Base-by-base conservation (phyloP, 192 early-diverging fungal genomes). In the Umbelopsis sp. region DNA sequence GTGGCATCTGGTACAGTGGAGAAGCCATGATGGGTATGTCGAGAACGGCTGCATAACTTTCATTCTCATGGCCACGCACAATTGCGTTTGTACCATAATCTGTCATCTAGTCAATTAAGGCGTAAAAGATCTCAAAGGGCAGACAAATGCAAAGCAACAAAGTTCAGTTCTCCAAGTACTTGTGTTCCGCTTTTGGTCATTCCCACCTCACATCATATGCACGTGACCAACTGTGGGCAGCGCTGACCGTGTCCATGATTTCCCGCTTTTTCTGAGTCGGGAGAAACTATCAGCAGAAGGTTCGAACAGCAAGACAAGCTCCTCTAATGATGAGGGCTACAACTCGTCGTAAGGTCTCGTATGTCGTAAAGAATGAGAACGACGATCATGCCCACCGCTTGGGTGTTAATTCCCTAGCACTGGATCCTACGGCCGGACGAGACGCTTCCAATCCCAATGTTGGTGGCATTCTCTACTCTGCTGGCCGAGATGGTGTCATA, bases 401-500 rank as follows among this genome's bases (percentile, higher is more conserved):
- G 22, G 97, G 97, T 41, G 88, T 96, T 33, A 97, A 97, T 75
- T 85, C 93, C 25, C 86, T 98, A 47, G 91, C 91, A 5, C 84
- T 97, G 41, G 88, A 92, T 66, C 76, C 81, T 23, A 49, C 71
- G 33, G 81, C 82, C 15, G 35, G 70, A n/a, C 55, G 71, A 20
- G 61, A 68, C 73, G 13, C 46, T 44, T 23, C 22, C 6, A 49
- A 46, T 64, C 65, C 37, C 22, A 70, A 67, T 12, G 80, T 79
- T 4, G 87, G 86, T 47, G 93, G 92, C 8, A 77, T 92, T 45
- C 85, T 99, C 46, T 96, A 95, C 75, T 89, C 93, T 16, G 97
- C 90, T 27, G 95, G 95, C 15, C 83, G 96, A 53, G 97, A 99
- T 78, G 90, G 94, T 69, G 83, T 91, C 27, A 88, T 98, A 49